Percentiles rank a stretch among this genome's conserved stretches.
Evolutionary conservation across 2,329 filamentous ascomycete genomes (phyloP).

Genomic region (Stachybotrys elegans): DNA sequence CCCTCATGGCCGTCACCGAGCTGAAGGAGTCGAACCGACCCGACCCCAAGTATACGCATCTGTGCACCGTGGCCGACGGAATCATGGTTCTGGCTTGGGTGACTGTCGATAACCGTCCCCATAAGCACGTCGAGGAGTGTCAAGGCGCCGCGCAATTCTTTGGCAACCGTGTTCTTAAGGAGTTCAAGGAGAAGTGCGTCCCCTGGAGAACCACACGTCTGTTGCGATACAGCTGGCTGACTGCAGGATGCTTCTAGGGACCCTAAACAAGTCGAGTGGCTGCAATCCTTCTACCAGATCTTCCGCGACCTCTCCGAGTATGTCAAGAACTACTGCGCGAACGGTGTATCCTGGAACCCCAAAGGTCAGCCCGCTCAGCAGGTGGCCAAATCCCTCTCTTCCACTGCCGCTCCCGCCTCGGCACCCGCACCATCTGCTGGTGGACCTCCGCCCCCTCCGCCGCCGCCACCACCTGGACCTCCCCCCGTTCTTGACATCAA

Average conservation of each 20-base stretch:
- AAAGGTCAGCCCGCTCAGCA: constrained; percentile 69
- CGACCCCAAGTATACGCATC: constrained; percentile 70
- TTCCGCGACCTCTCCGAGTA: constrained; percentile 81
- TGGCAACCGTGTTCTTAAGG: constrained; percentile 88
- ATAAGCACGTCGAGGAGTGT: constrained; percentile 79
- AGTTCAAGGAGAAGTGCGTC: constrained; percentile 68
- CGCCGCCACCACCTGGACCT: constrained; percentile 66
- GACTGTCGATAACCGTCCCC: constrained; percentile 74
- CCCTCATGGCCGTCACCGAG: constrained; percentile 72
- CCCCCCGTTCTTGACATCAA: constrained; percentile 61
- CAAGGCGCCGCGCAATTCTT: constrained; percentile 86
- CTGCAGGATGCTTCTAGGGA: constrained; percentile 54
- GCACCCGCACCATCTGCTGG: constrained; percentile 48
- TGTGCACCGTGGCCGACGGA: constrained; percentile 84
- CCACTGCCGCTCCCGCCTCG: constrained; percentile 31
- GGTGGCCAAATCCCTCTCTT: constrained; percentile 50
- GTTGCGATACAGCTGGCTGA: no score
- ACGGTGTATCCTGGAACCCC: constrained; percentile 82
- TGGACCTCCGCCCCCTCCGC: constrained; percentile 49
- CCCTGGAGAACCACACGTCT: no score
- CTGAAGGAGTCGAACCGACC: constrained; percentile 78
- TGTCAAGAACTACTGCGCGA: constrained; percentile 75
- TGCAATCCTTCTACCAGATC: constrained; percentile 86
- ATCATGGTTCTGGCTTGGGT: constrained; percentile 91
- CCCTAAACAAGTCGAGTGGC: constrained; percentile 76